Percentiles rank a stretch among this genome's conserved stretches.
These are phyloP conservation scores for Hamigera avellanea DNA, from an alignment of 495 filamentous ascomycete genomes.

Conservation along the genomic window DNA sequence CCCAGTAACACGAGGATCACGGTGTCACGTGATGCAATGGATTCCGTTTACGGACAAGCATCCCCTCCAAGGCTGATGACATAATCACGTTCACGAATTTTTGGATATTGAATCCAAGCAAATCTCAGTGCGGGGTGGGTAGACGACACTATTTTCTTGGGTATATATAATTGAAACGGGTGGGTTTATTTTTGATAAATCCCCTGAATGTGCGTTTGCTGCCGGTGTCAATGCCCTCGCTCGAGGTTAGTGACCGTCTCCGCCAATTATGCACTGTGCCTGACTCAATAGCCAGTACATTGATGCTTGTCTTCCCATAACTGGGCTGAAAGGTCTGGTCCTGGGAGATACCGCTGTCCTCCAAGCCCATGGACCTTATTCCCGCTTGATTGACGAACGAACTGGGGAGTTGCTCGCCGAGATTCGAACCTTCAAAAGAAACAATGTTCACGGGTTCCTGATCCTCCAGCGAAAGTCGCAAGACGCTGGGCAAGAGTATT, in stretches of 20 bases:
- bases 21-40: conserved; percentile 19
- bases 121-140: conserved; percentile 7
- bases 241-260: conserved; percentile 20
- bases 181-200: not conserved
- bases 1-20: conserved; percentile 9
- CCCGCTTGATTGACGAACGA: conserved; percentile 24
- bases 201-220: conserved; percentile 8
- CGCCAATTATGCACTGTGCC: not conserved
- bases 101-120: conserved; percentile 2
- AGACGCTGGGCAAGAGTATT: conserved; percentile 10
- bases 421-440: conserved; percentile 25
- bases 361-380: conserved; percentile 30
- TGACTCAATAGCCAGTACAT: conserved; percentile 24
- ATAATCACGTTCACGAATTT: conserved; percentile 11
- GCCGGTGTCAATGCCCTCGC: conserved; percentile 18
- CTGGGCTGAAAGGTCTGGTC: conserved; percentile 22
- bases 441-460: conserved; percentile 32
- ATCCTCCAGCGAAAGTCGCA: conserved; percentile 9
- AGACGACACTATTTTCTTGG: not conserved
- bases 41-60: conserved; percentile 11
- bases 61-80: conserved; percentile 5
- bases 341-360: conserved; percentile 19
- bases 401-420: conserved; percentile 21
- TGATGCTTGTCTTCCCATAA: conserved; percentile 36
- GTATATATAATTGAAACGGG: no score